Base-by-base conservation (phyloP, 805 yeast species). In the Candida mattraensis region DNA sequence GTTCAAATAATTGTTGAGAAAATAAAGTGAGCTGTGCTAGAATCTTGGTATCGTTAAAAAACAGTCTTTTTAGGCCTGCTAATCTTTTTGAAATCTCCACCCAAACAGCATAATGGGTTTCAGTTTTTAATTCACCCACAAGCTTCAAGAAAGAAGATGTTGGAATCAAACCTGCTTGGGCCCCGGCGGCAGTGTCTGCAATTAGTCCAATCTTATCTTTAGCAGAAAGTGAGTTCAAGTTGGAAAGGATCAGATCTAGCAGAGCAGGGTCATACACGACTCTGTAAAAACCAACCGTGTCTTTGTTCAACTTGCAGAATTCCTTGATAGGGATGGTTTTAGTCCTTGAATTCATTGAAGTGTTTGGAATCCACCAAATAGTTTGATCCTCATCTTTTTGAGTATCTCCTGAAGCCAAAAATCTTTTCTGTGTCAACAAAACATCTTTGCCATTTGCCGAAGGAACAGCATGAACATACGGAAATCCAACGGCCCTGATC, bases 401-500 rank as follows among this genome's bases (percentile, higher is more conserved):
- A 22, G 70, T 75, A 42, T 78, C 82, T 22, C 85, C 87, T 20
- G 80, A 69, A 24, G 71, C 65, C 45, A 83, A 63, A 58, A 78
- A 83, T 44, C 91, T 68, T 40, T 74, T 61, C 64, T 83, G 91
- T 16, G 55, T 56, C 20, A 80, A 55, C 12, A 56, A 53, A 44
- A 80, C 58, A 14, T 53, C 45, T 3, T 53, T 51, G 9, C 57
- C 66, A 5, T 60, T 56, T 36, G 66, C 61, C 6, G 54, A 36
- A 11, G 40, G 39, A 7, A 53, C 56, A 11, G 80, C 88, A 25
- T 68, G 62, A 18, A 86, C 48, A 18, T 82, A 66, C 4, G 95
- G 95, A 63, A 66, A 85, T 5, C 95, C 95, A 32, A 81, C 73
- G 42, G 77, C 70, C 35, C 72, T 68, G 46, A 83, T 83, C 95